Conservation (phyloP, 805 yeast species). For the Candida awuae region DNA sequence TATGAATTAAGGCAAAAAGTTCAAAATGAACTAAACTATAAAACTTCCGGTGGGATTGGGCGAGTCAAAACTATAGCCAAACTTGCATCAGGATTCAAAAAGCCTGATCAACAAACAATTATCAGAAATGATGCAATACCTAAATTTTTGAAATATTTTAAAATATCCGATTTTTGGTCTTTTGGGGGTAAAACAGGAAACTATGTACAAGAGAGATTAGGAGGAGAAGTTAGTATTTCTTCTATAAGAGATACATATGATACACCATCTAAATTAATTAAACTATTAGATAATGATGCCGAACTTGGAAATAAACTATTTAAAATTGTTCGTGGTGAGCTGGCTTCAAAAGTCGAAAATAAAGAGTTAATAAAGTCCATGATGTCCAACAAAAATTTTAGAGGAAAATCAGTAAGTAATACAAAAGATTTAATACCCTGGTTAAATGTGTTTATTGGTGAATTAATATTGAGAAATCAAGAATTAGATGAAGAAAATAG, state of each 20-base stretch:
- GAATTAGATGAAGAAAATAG: constrained; percentile 64
- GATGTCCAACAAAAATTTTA: constrained; percentile 81
- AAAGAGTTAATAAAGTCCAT: constrained; percentile 69
- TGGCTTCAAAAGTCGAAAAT: constrained; percentile 44
- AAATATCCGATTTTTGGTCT: constrained; percentile 74
- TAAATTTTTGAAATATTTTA: constrained; percentile 51
- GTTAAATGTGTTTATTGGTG: constrained; percentile 80
- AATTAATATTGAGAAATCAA: constrained; percentile 56
- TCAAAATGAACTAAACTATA: constrained; percentile 54
- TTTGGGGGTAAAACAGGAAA: constrained; percentile 88
- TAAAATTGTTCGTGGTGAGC: constrained; percentile 57
- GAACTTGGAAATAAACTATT: constrained; percentile 48
- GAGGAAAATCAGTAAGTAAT: constrained; percentile 43
- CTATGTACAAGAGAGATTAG: constrained; percentile 40
- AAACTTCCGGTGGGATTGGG: constrained; percentile 85
- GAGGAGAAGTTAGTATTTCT: constrained; percentile 30
- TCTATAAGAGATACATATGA: constrained; percentile 42
- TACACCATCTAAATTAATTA: constrained; percentile 31
- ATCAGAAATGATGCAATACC: constrained; percentile 42
- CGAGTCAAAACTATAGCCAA: constrained; percentile 74
- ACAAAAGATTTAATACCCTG: constrained; percentile 59
- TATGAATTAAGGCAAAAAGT: constrained; percentile 47
- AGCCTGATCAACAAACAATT: constrained; percentile 83
- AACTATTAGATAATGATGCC: constrained; percentile 33
- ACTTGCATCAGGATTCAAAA: constrained; percentile 73